These are phyloP conservation scores for Bauhinia variegata DNA, from an alignment of 306 rosid genomes.

Conservation along the genomic window DNA sequence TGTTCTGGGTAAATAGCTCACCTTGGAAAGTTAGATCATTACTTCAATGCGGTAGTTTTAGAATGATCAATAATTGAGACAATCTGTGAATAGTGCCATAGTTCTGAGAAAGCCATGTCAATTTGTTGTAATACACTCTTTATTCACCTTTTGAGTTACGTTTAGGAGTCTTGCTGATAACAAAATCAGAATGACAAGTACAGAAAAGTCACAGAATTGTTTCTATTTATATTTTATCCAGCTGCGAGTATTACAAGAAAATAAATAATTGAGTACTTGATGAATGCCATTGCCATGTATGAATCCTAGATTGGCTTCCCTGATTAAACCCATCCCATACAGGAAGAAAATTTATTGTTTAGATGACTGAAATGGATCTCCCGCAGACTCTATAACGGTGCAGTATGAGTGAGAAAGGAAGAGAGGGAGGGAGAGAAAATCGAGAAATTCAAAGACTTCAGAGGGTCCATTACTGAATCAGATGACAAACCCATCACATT, in stretches of 20 bases:
- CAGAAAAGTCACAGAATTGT: neutral
- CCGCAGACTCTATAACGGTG: too few relatives aligned
- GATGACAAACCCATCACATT: too few relatives aligned
- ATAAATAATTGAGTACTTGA: conserved; percentile 1
- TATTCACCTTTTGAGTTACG: neutral
- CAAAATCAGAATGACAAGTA: neutral
- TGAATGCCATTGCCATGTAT: neutral
- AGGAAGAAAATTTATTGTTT: too few relatives aligned
- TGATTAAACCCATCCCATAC: neutral
- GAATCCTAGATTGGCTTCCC: conserved; percentile 18
- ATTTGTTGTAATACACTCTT: neutral
- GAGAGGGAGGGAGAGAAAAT: too few relatives aligned
- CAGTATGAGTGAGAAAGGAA: too few relatives aligned
- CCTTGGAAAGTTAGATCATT: neutral
- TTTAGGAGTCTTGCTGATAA: neutral
- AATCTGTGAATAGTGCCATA: neutral
- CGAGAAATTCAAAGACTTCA: too few relatives aligned
- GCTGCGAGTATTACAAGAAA: neutral
- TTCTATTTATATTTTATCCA: neutral
- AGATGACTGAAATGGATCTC: neutral
- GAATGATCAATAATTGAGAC: neutral
- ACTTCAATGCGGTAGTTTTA: neutral
- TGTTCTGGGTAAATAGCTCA: neutral
- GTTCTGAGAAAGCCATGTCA: neutral
- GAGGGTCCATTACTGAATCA: too few relatives aligned